Evolutionary conservation across 1,139 yeast species (phyloP), one percentile per base, ranked within the genome.

Genomic region (Zygosaccharomyces pseudobailii): DNA sequence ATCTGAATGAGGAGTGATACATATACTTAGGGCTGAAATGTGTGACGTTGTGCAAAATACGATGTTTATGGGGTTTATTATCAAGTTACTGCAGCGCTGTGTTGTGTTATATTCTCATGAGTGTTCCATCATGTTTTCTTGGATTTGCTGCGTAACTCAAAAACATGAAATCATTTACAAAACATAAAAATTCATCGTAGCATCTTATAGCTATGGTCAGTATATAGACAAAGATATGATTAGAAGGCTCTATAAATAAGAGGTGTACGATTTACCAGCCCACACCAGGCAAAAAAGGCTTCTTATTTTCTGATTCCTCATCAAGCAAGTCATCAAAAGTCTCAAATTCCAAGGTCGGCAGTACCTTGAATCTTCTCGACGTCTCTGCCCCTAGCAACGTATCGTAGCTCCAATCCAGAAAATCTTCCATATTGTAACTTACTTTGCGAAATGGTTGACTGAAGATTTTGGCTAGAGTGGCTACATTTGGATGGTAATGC

Each of bases 401-500:
- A 47, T 75, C 72, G 63, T 90, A 92, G 48, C 84, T 82, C 88
- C 96, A 92, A 66, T 90, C 96, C 62, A 92, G 71, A 70, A 92
- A 92, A 66, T 92, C 98, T 63, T 92, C 98, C 73, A 92, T 74
- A 62, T 87, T 86, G 66, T 94, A 92, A 57, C 78, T 78, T 49
- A 86, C 84, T 66, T 92, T 94, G 62, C 84, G 80, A 70, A 92
- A 90, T 3, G 96, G 97, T 65, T 92, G 97, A 21, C 82, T 76
- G 63, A 87, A 85, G 35, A 92, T 87, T 63, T 81, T 84, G 9
- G 97, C 97, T 58, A 92, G 72, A 0, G 97, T 86, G 2, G 97
- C 92, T 20, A 94, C 87, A 60, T 92, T 92, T 8, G 98, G 97
- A 67, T 92, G 97, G 62, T 88, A 92, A 66, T 92, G 99, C n/a